phyloP scores from a whole-genome alignment of 768 basidiomycete species.

The Hypholoma sublateritium region DNA sequence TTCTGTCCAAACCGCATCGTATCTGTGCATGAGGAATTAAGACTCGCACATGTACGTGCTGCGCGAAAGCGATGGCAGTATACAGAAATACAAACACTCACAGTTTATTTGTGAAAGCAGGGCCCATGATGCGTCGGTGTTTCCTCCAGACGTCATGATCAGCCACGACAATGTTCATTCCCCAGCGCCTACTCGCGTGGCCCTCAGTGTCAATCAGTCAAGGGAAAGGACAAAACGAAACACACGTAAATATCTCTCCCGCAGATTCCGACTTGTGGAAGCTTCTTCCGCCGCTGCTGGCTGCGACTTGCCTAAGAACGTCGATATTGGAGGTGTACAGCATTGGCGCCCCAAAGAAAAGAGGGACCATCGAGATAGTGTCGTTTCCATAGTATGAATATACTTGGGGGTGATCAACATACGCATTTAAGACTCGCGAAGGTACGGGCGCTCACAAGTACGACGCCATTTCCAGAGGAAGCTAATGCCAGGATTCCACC shows the following conservation, averaged over 20 bases:
- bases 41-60: neutral
- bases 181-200: neutral
- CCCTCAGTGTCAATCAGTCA: no score
- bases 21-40: slow-evolving; percentile 32
- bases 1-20: slow-evolving; percentile 41
- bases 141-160: slow-evolving; percentile 43
- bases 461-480: slow-evolving; percentile 36
- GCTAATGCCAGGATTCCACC: slow-evolving; percentile 41
- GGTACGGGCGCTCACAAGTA: slow-evolving; percentile 25
- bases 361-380: neutral
- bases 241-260: neutral
- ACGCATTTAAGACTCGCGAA: neutral
- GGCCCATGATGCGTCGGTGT: slow-evolving; percentile 44
- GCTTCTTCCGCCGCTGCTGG: neutral
- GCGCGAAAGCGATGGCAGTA: neutral
- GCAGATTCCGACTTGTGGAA: neutral
- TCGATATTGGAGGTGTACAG: neutral
- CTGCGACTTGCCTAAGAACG: neutral
- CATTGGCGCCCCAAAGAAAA: neutral
- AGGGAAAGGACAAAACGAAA: neutral
- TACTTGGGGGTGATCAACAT: neutral
- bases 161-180: neutral
- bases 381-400: neutral
- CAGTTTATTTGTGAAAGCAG: slow-evolving; percentile 43
- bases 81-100: slow-evolving; percentile 15